phyloP scores from a whole-genome alignment of 257 asterid genomes.

The Ilex asprella region DNA sequence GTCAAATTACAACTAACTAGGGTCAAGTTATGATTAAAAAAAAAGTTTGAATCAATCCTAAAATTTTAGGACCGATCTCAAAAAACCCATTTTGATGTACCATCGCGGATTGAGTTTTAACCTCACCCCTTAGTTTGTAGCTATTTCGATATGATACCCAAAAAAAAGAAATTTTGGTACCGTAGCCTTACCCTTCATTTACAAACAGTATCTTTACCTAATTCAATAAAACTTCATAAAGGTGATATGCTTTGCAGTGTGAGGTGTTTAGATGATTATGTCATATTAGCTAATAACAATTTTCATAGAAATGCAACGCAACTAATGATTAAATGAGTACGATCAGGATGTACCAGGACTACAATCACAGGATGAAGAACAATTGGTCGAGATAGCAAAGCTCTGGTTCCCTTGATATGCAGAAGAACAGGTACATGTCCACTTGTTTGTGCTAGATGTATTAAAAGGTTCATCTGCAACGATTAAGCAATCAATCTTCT shows the following conservation, averaged over 20 bases:
- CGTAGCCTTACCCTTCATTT: background rate
- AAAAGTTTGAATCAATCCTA: too few relatives aligned
- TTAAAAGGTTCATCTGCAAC: conserved; percentile 28
- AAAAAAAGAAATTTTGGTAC: too few relatives aligned
- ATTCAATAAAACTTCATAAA: background rate
- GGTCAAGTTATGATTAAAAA: too few relatives aligned
- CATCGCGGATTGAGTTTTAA: too few relatives aligned
- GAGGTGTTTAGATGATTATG: background rate
- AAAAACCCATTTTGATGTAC: too few relatives aligned
- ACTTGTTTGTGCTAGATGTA: conserved; percentile 37
- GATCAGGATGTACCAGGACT: conserved; percentile 46
- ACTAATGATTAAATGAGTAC: background rate
- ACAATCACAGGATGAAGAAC: conserved; percentile 85
- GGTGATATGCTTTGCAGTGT: background rate
- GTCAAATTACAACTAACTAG: too few relatives aligned
- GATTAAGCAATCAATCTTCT: background rate
- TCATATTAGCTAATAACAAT: too few relatives aligned
- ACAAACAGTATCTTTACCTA: background rate
- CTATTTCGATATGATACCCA: too few relatives aligned
- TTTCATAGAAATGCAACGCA: background rate
- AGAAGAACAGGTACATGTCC: conserved; percentile 80
- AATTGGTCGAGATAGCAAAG: conserved; percentile 33
- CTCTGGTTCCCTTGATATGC: conserved; percentile 30
- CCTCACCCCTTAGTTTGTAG: too few relatives aligned
- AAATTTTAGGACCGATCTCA: too few relatives aligned